phyloP scores from a whole-genome alignment of 1,284 basidiomycete genomes.

The Cryptococcus depauperatus region DNA sequence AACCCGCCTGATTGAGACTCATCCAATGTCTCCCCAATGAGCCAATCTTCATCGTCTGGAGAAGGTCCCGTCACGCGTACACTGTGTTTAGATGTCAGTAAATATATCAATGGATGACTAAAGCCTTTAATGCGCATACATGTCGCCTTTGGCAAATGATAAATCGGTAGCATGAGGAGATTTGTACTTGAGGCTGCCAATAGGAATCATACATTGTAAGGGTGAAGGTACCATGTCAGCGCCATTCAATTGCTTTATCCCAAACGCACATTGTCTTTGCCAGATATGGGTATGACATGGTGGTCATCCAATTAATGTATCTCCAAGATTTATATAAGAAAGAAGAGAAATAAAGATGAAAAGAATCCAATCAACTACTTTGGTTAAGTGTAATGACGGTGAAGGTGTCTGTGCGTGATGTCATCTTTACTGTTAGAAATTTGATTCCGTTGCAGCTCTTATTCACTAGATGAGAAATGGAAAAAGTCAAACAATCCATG shows the following conservation, averaged over 20 bases:
- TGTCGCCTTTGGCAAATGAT: slow-evolving; percentile 44
- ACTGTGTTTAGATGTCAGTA: slow-evolving; percentile 12
- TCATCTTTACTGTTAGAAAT: no score
- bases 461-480: no score
- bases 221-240: neutral
- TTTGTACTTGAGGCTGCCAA: slow-evolving; percentile 42
- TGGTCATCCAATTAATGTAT: no score
- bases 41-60: slow-evolving; percentile 44
- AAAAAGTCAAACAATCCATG: no score
- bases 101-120: neutral
- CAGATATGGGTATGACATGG: slow-evolving; percentile 42
- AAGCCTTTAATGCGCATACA: slow-evolving; percentile 25
- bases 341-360: no score
- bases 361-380: no score
- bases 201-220: neutral
- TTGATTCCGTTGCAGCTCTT: no score
- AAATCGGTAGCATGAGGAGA: slow-evolving; percentile 44
- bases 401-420: no score
- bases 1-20: slow-evolving; percentile 41
- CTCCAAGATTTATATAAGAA: no score
- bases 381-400: no score
- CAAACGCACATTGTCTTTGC: slow-evolving; percentile 41
- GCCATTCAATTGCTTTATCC: no score
- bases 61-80: slow-evolving; percentile 43
- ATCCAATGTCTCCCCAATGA: slow-evolving; percentile 41